These are phyloP conservation scores for Fusarium tupiense DNA, from an alignment of 2,329 filamentous ascomycete genomes.

Conservation along the genomic window DNA sequence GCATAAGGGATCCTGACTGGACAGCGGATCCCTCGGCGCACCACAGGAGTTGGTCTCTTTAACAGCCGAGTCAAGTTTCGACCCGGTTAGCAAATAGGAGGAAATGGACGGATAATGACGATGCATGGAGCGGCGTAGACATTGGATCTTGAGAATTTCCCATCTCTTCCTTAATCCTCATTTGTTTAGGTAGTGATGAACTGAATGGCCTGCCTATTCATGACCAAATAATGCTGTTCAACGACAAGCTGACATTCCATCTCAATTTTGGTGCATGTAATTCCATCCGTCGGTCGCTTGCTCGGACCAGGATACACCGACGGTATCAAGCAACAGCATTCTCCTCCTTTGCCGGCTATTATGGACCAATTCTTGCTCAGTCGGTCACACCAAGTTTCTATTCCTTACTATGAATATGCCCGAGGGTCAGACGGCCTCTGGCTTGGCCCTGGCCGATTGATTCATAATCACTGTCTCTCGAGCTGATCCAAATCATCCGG, in stretches of 20 bases:
- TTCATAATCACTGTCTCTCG: slow-evolving; percentile 21
- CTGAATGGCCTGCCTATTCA: slow-evolving; percentile 27
- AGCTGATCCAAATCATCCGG: slow-evolving; percentile 13
- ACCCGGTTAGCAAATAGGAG: slow-evolving; percentile 27
- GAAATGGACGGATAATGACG: slow-evolving; percentile 19
- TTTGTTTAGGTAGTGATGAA: slow-evolving; percentile 24
- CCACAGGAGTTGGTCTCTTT: slow-evolving; percentile 26
- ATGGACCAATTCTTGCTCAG: not conserved
- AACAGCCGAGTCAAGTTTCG: slow-evolving; percentile 29
- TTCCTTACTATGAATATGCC: not conserved
- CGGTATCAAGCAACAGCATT: slow-evolving; percentile 6
- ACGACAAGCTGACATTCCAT: slow-evolving; percentile 27
- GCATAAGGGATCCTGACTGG: slow-evolving; percentile 34
- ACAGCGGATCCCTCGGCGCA: slow-evolving; percentile 39
- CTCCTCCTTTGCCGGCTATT: slow-evolving; percentile 1
- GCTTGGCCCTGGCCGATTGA: not conserved
- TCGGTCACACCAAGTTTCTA: not conserved
- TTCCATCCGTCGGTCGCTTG: not conserved
- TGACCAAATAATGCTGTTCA: slow-evolving; percentile 8
- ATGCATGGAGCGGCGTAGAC: slow-evolving; percentile 39
- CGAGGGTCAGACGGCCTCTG: slow-evolving; percentile 5
- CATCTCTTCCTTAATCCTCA: slow-evolving; percentile 11
- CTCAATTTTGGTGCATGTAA: slow-evolving; percentile 4
- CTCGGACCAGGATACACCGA: not conserved
- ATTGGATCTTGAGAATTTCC: not conserved